Conservation (phyloP, 148 eudicot species). For the Oxyria digyna region DNA sequence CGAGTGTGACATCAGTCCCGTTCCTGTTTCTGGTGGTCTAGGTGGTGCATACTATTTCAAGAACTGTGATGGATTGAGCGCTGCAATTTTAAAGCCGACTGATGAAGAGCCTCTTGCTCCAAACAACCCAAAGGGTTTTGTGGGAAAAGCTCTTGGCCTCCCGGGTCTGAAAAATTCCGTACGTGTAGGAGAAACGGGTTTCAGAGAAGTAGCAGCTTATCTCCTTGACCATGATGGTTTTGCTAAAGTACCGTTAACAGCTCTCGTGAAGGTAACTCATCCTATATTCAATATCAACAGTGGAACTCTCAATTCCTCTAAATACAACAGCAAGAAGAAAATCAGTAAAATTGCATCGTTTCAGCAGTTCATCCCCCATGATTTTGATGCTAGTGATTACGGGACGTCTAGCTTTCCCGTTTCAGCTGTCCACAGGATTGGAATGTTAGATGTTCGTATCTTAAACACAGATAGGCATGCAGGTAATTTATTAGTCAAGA, state of each 20-base stretch:
- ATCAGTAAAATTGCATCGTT: conserved; percentile 27
- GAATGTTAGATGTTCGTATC: conserved; percentile 27
- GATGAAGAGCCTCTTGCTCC: conserved; percentile 38
- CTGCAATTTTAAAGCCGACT: conserved; percentile 31
- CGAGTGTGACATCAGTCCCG: conserved; percentile 17
- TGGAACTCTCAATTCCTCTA: conserved; percentile 4
- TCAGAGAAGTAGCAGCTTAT: conserved; percentile 38
- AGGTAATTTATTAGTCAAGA: conserved; percentile 27
- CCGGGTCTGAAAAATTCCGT: conserved; percentile 28
- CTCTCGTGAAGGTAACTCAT: conserved; percentile 28
- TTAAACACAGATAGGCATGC: conserved; percentile 33
- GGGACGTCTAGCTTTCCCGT: conserved; percentile 35
- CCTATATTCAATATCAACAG: conserved; percentile 24
- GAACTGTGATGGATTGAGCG: conserved; percentile 16
- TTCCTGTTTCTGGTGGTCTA: conserved; percentile 21
- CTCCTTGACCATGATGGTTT: conserved; percentile 28
- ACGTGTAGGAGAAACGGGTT: conserved; percentile 30
- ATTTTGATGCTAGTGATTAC: conserved; percentile 36
- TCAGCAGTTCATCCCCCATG: conserved; percentile 26
- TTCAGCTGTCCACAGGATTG: conserved; percentile 28
- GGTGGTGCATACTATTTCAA: conserved; percentile 28
- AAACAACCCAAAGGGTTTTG: conserved; percentile 30
- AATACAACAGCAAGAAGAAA: conserved; percentile 5
- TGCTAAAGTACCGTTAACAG: conserved; percentile 31
- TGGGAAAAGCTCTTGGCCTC: conserved; percentile 29